A percentile compares a stretch with the other conserved stretches of the same genome.
These are phyloP conservation scores for Datisca glomerata DNA, from an alignment of 306 rosid species.

Conservation along the genomic window DNA sequence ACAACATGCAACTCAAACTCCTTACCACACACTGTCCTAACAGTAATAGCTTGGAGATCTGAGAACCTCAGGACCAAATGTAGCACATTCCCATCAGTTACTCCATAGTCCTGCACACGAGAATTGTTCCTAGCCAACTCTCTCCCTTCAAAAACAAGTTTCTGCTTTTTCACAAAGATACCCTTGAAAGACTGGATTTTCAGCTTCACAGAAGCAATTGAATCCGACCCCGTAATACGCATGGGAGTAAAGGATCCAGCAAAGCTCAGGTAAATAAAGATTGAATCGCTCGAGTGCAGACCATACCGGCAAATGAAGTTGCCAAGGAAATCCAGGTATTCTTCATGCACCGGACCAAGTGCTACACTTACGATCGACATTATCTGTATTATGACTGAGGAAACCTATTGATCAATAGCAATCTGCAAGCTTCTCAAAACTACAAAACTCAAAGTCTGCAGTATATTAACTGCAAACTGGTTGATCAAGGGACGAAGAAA, in stretches of 20 bases:
- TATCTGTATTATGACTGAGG: no score
- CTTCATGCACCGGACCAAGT: constrained; percentile 26
- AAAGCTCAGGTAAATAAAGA: constrained; percentile 45
- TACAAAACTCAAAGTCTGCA: no score
- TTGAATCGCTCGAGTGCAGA: constrained; percentile 22
- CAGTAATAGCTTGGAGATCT: constrained; percentile 54
- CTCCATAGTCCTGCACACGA: constrained; percentile 56
- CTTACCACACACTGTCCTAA: constrained; percentile 51
- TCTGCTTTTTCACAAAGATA: constrained; percentile 51
- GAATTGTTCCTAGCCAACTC: constrained; percentile 55
- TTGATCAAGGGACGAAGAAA: no score
- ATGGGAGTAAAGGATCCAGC: constrained; percentile 58
- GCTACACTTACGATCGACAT: no score
- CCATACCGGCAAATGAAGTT: constrained; percentile 10
- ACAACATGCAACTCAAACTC: constrained; percentile 25
- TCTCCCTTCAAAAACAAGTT: constrained; percentile 60
- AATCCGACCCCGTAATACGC: constrained; percentile 47
- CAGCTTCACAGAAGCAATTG: constrained; percentile 70
- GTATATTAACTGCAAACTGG: no score
- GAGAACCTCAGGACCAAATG: constrained; percentile 56
- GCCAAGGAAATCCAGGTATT: constrained; percentile 13
- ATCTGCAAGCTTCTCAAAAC: no score
- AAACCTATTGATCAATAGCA: no score
- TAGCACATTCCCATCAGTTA: constrained; percentile 51
- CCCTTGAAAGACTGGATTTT: constrained; percentile 56